Evolutionary conservation across 306 rosid genomes (phyloP), one percentile per base, ranked within the genome.

Genomic region (Purshia tridentata): DNA sequence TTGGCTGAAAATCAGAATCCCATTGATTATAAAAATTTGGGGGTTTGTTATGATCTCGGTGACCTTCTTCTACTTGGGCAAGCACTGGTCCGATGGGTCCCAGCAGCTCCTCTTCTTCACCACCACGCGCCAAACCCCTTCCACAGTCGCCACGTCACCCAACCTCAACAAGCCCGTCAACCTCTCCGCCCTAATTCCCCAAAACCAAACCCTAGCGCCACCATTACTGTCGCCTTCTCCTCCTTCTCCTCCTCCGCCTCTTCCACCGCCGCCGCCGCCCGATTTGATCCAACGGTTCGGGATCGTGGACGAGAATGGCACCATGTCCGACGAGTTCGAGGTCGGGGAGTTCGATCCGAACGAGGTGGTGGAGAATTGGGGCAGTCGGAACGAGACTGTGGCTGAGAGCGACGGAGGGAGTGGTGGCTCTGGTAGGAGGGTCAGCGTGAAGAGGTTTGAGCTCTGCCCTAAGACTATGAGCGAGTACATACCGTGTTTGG

Each of bases 401-500:
- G 69, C 60, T 23, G 85, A 44, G 68, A 76, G 42, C 0, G 86
- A 66, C 0, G 86, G 63, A 35, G 74, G 53, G 18, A 77, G 73
- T 48, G 73, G 46, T 9, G 73, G 46, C 12, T 70, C 76, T 72
- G 19, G 55, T 4, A 53, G 47, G 76, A 53, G 47, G 76, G 69
- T 86, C 13, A 73, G 16, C 39, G 78, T 88, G 23, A 81, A 82
- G 77, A 91, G 73, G 72, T 94, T 94, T 42, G 69, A 76, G 67
- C 71, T 86, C 52, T 94, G 98, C 76, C 76, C 87, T 6, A 62
- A 57, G 15, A 71, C 29, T 48, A 82, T 82, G 96, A 82, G 90
- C 18, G 98, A 94, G 88, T 91, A 84, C 66, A 89, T 94, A 72
- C 98, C 97, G 40, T 94, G 97, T 84, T 84, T 94, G 88, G 98